Base-by-base conservation (phyloP, 257 asterid genomes). In the Solanum clarkiae region DNA sequence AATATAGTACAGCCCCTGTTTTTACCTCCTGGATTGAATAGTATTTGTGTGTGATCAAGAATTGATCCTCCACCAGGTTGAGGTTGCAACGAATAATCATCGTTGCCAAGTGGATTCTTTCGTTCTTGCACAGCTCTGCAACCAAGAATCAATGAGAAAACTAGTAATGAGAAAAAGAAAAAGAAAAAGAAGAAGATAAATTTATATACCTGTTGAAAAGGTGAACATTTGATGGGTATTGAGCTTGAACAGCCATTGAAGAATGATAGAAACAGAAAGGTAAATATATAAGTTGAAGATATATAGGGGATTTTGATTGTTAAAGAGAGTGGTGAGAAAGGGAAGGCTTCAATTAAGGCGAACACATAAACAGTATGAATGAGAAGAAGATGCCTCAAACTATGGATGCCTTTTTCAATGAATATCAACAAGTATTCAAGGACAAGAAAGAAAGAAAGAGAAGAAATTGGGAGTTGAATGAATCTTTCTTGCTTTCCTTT, bases 211-310 rank as follows among this genome's bases (percentile, higher is more conserved):
- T 90, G 90, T 87, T 88, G 1, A 87, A 83, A 15, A 90, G 84
- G 40, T 86, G 90, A 82, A 87, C 86, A 63, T 88, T 89, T 40
- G 93, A 91, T 10, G 92, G 88, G 63, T 91, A 88, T 80, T 87
- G 93, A 88, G 92, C 93, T 89, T 91, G 93, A 85, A 91, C 91
- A 18, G 92, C 92, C 93, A 91, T 91, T 42, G 45, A 24, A 22
- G 26, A 32, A 45, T 29, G 79, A 85, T 36, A 12, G 49, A n/a
- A 13, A 15, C 44, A 29, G 69, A 69, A 68, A 36, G 77, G 14
- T 59, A 11, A 55, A 80, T 80, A 69, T 20, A 51, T 36, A 36
- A 36, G 42, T 44, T n/a, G 1, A 20, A 18, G 20, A 20, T 8
- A 18, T 20, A 11, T 7, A 10, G 22, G 1, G 68, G 80, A 82